Percentiles rank a stretch among this genome's conserved stretches.
Conservation (phyloP, 345 rosid genomes). For the Aurinia saxatilis region DNA sequence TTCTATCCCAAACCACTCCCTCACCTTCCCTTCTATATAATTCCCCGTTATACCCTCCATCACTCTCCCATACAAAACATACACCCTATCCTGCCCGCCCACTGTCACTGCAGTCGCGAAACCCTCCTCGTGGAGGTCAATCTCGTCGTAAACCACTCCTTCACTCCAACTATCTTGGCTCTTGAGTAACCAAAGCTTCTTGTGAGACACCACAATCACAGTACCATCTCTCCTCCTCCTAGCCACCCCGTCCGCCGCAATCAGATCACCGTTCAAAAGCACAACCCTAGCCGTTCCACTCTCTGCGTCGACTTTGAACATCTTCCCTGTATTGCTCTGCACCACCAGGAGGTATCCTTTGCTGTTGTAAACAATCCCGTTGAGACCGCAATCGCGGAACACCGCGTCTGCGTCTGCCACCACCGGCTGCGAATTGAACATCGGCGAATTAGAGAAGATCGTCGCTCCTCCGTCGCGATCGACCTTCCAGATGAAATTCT, state of each 20-base stretch:
- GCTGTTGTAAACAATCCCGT: constrained; percentile 71
- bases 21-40: constrained; percentile 21
- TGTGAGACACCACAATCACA: constrained; percentile 51
- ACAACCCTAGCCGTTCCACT: constrained; percentile 58
- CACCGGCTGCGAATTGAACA: constrained; percentile 39
- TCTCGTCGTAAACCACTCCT: constrained; percentile 66
- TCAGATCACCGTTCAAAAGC: constrained; percentile 40
- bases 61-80: constrained; percentile 65
- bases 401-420: constrained; percentile 31
- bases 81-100: constrained; percentile 55
- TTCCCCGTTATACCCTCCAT: constrained; percentile 45
- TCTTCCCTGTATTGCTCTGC: constrained; percentile 78
- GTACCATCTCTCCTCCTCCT: constrained; percentile 56
- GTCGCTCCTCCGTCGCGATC: constrained; percentile 50
- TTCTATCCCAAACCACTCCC: constrained; percentile 50
- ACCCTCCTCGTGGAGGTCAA: constrained; percentile 50
- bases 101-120: constrained; percentile 50
- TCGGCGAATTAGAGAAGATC: constrained; percentile 56
- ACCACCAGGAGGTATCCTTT: constrained; percentile 73
- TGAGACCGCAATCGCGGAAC: constrained; percentile 49
- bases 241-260: constrained; percentile 56
- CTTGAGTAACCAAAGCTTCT: constrained; percentile 63
- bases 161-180: constrained; percentile 66
- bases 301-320: constrained; percentile 73
- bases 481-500: constrained; percentile 84